Conservation (phyloP, 164 flowering plant species). For the Vitis cinerea region DNA sequence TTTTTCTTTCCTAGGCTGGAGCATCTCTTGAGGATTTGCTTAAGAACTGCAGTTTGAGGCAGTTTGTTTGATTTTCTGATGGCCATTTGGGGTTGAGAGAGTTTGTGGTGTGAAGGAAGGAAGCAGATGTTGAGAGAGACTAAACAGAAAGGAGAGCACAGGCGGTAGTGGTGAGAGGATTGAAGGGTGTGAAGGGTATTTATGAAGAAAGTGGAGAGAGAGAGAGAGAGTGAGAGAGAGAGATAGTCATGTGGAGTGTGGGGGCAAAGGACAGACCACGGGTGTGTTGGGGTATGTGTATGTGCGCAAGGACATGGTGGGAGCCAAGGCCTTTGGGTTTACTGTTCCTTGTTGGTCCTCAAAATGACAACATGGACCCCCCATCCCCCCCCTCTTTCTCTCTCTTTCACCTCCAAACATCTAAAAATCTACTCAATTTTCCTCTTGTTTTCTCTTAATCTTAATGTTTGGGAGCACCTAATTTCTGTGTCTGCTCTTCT, state of each 20-base stretch:
- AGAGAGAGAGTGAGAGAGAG: constrained; percentile 10
- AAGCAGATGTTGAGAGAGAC: neutral
- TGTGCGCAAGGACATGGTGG: constrained; percentile 30
- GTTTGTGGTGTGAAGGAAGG: neutral
- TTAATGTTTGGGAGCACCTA: too few species aligned
- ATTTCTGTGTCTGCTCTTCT: too few species aligned
- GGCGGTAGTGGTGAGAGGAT: constrained; percentile 9
- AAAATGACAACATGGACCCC: constrained; percentile 35
- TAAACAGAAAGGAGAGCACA: neutral
- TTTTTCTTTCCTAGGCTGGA: constrained; percentile 59
- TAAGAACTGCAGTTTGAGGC: constrained; percentile 46
- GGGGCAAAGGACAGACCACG: constrained; percentile 28
- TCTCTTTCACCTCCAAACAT: neutral
- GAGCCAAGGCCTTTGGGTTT: constrained; percentile 24
- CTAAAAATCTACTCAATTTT: neutral
- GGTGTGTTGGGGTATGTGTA: constrained; percentile 28
- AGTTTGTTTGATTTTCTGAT: constrained; percentile 43
- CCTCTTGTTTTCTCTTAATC: neutral
- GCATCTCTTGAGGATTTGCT: constrained; percentile 55
- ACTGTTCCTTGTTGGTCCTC: constrained; percentile 26
- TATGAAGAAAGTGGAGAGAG: constrained; percentile 27
- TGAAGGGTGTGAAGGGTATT: constrained; percentile 32
- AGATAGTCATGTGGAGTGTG: constrained; percentile 17
- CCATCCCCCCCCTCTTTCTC: neutral
- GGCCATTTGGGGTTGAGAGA: constrained; percentile 29